A percentile compares a stretch with the other conserved stretches of the same genome.
Conservation (phyloP, 2,329 filamentous ascomycete species). For the Stagonosporopsis cucurbitacearum region DNA sequence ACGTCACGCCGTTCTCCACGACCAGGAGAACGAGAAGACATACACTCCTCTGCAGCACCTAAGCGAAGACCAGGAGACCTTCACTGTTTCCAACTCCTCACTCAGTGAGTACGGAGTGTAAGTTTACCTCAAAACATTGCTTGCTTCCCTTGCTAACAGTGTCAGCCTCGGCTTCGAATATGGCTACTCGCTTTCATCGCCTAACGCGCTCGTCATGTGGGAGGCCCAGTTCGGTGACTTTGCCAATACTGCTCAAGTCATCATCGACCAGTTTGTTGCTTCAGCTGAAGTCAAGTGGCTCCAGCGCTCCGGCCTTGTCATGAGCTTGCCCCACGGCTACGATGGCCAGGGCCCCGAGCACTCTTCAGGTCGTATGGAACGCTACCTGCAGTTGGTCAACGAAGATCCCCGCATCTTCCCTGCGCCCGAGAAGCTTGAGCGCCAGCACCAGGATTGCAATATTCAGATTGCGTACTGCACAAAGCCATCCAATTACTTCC, state of each 20-base stretch:
- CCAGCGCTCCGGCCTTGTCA: constrained; percentile 93
- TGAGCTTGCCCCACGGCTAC: constrained; percentile 96
- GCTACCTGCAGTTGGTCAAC: constrained; percentile 96
- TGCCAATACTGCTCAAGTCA: constrained; percentile 98
- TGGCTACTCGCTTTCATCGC: constrained; percentile 95
- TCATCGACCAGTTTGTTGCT: constrained; percentile 98
- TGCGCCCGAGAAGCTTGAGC: constrained; percentile 82
- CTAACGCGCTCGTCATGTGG: constrained; percentile 98
- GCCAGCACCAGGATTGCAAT: constrained; percentile 99
- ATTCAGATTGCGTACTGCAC: constrained; percentile 99
- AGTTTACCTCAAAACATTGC: constrained; percentile 36
- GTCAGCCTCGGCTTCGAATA: constrained; percentile 92
- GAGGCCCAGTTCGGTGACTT: constrained; percentile 99
- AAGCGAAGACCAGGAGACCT: constrained; percentile 89
- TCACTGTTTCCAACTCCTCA: constrained; percentile 97
- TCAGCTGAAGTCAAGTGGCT: constrained; percentile 99
- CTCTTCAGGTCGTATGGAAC: constrained; percentile 95
- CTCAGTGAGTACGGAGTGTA: constrained; percentile 72
- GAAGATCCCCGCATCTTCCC: constrained; percentile 97
- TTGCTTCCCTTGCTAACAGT: constrained; percentile 30
- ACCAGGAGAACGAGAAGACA: constrained; percentile 91
- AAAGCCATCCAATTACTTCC: constrained; percentile 94
- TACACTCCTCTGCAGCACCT: constrained; percentile 93
- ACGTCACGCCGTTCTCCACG: constrained; percentile 94
- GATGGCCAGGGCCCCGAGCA: constrained; percentile 98